These are phyloP conservation scores for Trametes maxima DNA, from an alignment of 768 basidiomycete genomes.

Conservation along the genomic window DNA sequence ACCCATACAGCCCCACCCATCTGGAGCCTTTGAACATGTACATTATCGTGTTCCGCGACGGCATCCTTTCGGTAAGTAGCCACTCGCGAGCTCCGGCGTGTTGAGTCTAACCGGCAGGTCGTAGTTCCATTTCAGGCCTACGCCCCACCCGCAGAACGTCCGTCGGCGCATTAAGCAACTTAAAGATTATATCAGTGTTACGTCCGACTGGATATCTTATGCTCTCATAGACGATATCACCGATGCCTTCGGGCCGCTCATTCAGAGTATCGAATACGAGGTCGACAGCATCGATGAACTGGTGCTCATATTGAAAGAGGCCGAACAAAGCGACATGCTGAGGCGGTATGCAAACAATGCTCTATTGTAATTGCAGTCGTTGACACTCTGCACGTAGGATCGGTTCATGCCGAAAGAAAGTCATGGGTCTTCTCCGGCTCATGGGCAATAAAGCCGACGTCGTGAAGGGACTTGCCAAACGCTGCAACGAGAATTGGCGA, in stretches of 20 bases:
- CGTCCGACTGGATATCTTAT: conserved; percentile 99
- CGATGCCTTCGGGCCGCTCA: conserved; percentile 97
- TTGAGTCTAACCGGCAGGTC: conserved; percentile 1
- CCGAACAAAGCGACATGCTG: conserved; percentile 98
- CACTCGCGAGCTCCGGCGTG: conserved; percentile 15
- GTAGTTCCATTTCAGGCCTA: conserved; percentile 96
- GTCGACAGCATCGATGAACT: conserved; percentile 99
- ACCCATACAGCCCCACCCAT: conserved; percentile 94
- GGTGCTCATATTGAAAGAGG: conserved; percentile 93
- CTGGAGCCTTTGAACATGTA: conserved; percentile 99
- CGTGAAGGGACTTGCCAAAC: conserved; percentile 96
- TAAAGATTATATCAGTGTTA: conserved; percentile 98
- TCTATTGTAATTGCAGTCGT: neutral
- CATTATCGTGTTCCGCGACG: conserved; percentile 97
- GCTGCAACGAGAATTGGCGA: conserved; percentile 98
- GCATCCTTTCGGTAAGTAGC: conserved; percentile 81
- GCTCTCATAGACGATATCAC: conserved; percentile 99
- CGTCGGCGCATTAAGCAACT: conserved; percentile 98
- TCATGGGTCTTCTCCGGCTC: conserved; percentile 93
- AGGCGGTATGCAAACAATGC: conserved; percentile 47
- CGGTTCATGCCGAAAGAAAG: conserved; percentile 98
- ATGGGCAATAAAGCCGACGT: conserved; percentile 99
- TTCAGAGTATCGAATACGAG: conserved; percentile 98
- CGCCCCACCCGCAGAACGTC: conserved; percentile 97
- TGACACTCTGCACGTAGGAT: conserved; percentile 51